Base-by-base conservation (phyloP, 108 stramenopile species). In the Nitzschia sp. region DNA sequence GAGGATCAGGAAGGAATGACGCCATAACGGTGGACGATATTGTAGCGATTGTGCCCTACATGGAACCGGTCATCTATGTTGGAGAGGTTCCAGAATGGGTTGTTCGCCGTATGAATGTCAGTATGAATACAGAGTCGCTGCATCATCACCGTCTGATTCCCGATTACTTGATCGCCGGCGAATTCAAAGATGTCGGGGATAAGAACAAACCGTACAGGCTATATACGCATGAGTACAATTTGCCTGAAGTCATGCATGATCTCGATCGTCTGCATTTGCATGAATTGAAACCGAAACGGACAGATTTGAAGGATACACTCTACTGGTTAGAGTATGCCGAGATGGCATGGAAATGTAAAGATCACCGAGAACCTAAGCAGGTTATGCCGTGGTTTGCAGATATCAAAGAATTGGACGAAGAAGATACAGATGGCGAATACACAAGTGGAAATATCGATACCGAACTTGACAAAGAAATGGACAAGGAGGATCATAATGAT, bases 1-100 rank as follows among this genome's bases (percentile, higher is more conserved):
- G 81, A 6, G 63, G 73, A 21, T 58, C 36, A 3, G 70, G 57
- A 26, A 45, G 19, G 38, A 53, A 62, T 63, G 77, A 77, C 23
- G 54, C 60, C 0, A 74, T 84, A 38, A 87, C 84, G 13, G 35
- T 88, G 35, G 80, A 83, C 58, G 87, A 91, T 73, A 46, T 88
- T 32, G 61, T 83, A 44, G 70, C 77, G 0, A 74, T 88, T 29
- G 59, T 77, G 0, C 90, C 90, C 1, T 73, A 73, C 53, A 79
- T 87, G 70, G 82, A 88, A 63, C 70, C 76, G 15, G 73, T 75
- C 22, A 68, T 88, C 22, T 73, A 72, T 31, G 38, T 66, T 13
- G 68, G 73, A n/a, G 59, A 68, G 11, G 66, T 75, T 36, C 63
- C 63, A 0, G 73, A 75, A 56, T 75, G 64, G 63, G 65, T 48